Percentiles rank a stretch among this genome's conserved stretches.
These are phyloP conservation scores for Cladosporium sp. DNA, from an alignment of 2,329 filamentous ascomycete species.

Conservation along the genomic window DNA sequence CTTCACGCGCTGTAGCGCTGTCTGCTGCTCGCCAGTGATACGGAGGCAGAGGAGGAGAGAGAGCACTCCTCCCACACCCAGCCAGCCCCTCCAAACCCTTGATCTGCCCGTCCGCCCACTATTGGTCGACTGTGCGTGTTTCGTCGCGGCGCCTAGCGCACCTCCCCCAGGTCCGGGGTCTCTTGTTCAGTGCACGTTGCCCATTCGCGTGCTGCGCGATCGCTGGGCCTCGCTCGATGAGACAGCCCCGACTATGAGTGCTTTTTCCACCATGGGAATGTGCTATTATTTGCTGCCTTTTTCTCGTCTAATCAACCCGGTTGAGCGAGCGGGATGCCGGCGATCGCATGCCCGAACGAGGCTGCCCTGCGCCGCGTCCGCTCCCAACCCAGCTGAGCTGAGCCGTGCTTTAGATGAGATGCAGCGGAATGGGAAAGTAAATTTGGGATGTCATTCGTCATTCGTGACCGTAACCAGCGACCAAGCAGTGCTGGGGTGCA, in stretches of 20 bases:
- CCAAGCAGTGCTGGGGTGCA: background rate
- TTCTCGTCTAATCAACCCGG: background rate
- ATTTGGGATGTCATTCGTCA: background rate
- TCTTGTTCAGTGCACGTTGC: slow-evolving; percentile 4
- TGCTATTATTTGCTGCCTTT: slow-evolving; percentile 1
- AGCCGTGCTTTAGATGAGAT: background rate
- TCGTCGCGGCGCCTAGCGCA: slow-evolving; percentile 9
- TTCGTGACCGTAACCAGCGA: background rate
- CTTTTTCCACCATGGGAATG: background rate
- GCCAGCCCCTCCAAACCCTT: background rate
- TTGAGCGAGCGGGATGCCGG: background rate
- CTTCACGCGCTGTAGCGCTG: slow-evolving; percentile 6
- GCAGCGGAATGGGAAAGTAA: background rate
- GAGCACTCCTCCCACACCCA: background rate
- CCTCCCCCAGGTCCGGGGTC: slow-evolving; percentile 8
- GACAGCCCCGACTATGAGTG: background rate
- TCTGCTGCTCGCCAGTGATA: background rate
- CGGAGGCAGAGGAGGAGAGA: background rate
- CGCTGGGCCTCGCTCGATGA: background rate
- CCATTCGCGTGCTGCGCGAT: background rate
- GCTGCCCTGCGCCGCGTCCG: slow-evolving; percentile 4
- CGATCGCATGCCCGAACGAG: slow-evolving; percentile 7
- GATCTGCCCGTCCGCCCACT: background rate
- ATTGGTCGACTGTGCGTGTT: slow-evolving; percentile 8
- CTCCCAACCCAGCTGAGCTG: slow-evolving; percentile 7